Conservation (phyloP, 306 rosid species). For the Cucurbita pepo region DNA sequence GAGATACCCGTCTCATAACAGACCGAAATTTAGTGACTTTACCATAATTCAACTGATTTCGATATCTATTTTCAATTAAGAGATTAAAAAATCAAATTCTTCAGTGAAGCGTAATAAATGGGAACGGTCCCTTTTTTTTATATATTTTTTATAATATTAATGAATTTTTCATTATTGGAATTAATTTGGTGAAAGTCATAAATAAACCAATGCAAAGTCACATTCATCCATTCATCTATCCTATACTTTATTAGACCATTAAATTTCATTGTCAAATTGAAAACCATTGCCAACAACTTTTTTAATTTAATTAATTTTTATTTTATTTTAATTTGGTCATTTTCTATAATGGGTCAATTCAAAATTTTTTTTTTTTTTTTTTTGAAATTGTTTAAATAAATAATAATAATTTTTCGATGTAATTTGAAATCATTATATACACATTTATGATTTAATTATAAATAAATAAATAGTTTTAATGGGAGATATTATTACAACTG, state of each 20-base stretch:
- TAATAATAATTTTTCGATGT: too few relatives aligned
- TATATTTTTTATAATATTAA: neutral
- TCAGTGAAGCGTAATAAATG: neutral
- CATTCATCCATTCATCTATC: neutral
- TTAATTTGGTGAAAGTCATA: conserved; percentile 3
- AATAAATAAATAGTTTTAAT: neutral
- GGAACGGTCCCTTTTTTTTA: neutral
- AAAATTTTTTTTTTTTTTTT: too few relatives aligned
- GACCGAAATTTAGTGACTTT: too few relatives aligned
- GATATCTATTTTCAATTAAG: too few relatives aligned
- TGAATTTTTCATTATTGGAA: neutral
- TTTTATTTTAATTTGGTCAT: too few relatives aligned
- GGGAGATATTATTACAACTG: neutral
- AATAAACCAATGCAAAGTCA: neutral
- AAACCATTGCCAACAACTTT: neutral
- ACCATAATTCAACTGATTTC: neutral
- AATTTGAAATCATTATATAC: neutral
- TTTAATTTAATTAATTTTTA: too few relatives aligned
- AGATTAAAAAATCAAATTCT: too few relatives aligned
- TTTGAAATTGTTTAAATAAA: neutral
- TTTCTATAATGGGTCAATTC: too few relatives aligned
- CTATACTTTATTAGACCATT: neutral
- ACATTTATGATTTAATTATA: neutral
- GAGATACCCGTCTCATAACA: too few relatives aligned
- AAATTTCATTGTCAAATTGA: neutral